Percentiles rank a stretch among this genome's conserved stretches.
These are phyloP conservation scores for Trypanosoma conorhini DNA, from an alignment of 208 protist genomes.

Conservation along the genomic window DNA sequence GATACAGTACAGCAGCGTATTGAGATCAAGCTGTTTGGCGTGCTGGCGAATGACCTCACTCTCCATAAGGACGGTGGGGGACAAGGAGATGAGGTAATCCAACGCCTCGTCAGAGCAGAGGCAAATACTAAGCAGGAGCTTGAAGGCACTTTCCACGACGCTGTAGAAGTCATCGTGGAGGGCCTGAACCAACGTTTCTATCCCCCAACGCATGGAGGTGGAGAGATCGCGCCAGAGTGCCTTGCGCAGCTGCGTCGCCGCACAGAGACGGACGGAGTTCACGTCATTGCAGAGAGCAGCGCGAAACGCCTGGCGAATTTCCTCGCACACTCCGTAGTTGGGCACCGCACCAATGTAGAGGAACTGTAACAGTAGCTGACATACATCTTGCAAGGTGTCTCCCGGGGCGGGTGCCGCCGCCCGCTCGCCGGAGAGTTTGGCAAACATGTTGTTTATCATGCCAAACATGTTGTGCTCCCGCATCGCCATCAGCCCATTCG, in stretches of 20 bases:
- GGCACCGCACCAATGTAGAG: slow-evolving; percentile 81
- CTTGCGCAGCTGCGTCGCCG: slow-evolving; percentile 68
- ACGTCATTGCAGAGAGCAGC: slow-evolving; percentile 57
- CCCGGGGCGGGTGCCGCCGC: slow-evolving; percentile 29
- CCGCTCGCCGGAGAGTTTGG: slow-evolving; percentile 54
- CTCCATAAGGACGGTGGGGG: slow-evolving; percentile 84
- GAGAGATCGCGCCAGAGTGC: slow-evolving; percentile 83
- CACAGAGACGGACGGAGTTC: slow-evolving; percentile 78
- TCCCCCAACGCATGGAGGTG: slow-evolving; percentile 88
- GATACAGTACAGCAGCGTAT: slow-evolving; percentile 82
- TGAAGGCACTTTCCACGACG: slow-evolving; percentile 82
- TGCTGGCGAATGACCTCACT: slow-evolving; percentile 72
- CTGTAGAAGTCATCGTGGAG: slow-evolving; percentile 76
- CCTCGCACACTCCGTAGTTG: slow-evolving; percentile 90
- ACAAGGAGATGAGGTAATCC: slow-evolving; percentile 84
- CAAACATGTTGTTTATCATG: slow-evolving; percentile 73
- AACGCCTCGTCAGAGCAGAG: slow-evolving; percentile 82
- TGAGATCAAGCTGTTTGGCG: slow-evolving; percentile 59
- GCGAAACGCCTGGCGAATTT: slow-evolving; percentile 77
- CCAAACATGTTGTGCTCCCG: slow-evolving; percentile 66
- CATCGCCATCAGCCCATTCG: slow-evolving; percentile 85
- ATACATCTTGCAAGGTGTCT: slow-evolving; percentile 80
- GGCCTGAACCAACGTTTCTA: slow-evolving; percentile 78
- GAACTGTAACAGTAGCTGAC: slow-evolving; percentile 70
- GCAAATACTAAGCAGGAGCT: slow-evolving; percentile 83